Evolutionary conservation across 306 rosid species (phyloP).

Genomic region (Sphenostylis stenocarpa): DNA sequence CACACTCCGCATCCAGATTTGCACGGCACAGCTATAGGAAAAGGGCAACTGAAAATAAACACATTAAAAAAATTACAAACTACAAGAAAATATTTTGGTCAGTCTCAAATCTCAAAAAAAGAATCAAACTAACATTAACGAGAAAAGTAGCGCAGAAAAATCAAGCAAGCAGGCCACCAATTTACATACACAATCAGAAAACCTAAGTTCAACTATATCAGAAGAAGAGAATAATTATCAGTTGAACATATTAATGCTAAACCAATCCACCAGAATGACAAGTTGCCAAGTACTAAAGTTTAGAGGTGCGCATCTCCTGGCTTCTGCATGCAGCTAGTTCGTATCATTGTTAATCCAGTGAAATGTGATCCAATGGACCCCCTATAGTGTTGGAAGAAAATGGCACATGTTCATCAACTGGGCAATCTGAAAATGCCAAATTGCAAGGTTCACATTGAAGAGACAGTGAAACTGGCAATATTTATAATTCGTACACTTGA

Average conservation of each 20-base stretch:
- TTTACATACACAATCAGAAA: background rate
- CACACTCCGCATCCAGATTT: conserved; percentile 27
- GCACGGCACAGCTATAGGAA: conserved; percentile 1
- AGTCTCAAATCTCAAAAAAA: background rate
- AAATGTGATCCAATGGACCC: background rate
- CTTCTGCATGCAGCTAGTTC: background rate
- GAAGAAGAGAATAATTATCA: background rate
- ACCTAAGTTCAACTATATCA: conserved; percentile 3
- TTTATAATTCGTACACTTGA: background rate
- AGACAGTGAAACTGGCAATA: background rate
- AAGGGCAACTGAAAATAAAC: conserved; percentile 1
- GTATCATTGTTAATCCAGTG: background rate
- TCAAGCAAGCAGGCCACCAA: background rate
- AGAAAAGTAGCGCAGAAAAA: background rate
- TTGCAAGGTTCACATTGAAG: background rate
- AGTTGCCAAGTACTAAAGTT: background rate
- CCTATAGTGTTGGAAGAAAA: background rate
- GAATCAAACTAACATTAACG: background rate
- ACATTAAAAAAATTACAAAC: background rate
- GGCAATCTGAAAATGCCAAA: conserved; percentile 9
- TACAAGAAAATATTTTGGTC: background rate
- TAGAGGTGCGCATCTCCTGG: background rate
- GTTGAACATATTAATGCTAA: background rate
- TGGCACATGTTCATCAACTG: background rate
- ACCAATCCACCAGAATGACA: background rate